Percentiles rank a stretch among this genome's conserved stretches.
phyloP scores from a whole-genome alignment of 2,329 filamentous ascomycete genomes.

The Fusarium piperis region DNA sequence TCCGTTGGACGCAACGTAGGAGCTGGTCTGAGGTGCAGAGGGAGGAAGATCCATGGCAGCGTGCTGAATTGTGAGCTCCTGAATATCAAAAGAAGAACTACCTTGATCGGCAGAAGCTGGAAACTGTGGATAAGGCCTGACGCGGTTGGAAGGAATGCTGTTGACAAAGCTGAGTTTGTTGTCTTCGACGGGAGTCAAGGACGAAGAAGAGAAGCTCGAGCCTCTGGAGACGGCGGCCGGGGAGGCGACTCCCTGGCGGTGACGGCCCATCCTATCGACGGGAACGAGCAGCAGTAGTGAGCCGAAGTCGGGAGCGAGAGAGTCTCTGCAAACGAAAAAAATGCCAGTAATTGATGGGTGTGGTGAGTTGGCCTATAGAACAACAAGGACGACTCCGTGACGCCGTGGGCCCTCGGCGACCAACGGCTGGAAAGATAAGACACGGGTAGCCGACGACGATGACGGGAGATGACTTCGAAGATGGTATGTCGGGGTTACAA shows the following conservation, averaged over 20 bases:
- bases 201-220: background rate
- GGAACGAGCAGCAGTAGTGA: background rate
- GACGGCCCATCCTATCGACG: background rate
- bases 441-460: constrained; percentile 12
- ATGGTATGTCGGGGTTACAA: constrained; percentile 18
- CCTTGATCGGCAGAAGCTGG: background rate
- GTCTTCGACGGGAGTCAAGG: background rate
- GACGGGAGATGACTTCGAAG: constrained; percentile 26
- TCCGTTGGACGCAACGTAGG: background rate
- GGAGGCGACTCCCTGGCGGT: background rate
- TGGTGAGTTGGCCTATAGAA: background rate
- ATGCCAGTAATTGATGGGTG: background rate
- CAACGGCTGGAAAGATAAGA: constrained; percentile 20
- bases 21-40: constrained; percentile 3
- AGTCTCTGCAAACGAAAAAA: background rate
- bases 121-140: background rate
- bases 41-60: constrained; percentile 11
- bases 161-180: background rate
- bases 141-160: background rate
- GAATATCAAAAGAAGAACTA: background rate
- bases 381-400: background rate
- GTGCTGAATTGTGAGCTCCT: background rate
- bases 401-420: background rate
- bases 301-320: background rate
- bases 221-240: background rate